Base-by-base conservation (phyloP, 345 rosid species). In the Cardamine occulta region DNA sequence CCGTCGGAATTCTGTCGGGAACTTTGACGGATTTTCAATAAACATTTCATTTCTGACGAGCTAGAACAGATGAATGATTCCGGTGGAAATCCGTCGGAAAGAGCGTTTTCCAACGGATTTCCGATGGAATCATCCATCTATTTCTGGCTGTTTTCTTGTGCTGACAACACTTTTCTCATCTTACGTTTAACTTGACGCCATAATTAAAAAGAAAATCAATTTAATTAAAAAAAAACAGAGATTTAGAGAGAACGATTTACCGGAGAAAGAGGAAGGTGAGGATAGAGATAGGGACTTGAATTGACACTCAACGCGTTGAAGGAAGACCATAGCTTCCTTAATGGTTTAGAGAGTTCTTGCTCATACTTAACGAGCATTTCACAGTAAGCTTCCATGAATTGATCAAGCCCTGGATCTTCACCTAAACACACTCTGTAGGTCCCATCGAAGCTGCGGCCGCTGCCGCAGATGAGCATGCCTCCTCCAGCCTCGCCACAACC, bases 321-420 rank as follows among this genome's bases (percentile, higher is more conserved):
- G 89, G 70, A 96, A 93, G 72, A 86, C 79, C 95, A 89, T 86
- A 78, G 98, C 96, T 80, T 96, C 99, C 32, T 91, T 93, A 80
- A 85, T 15, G 98, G 99, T 77, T 91, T 93, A 2, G 97, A 86
- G 70, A 96, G 93, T 39, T 93, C 99, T 80, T 91, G 93, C 82
- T 96, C 98, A 23, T 96, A 96, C 82, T 96, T 93, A 17, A 80
- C 86, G 44, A 96, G 84, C 99, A 96, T 93, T 91, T 96, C 98
- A 64, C 97, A 96, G 75, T 96, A 96, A 39, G 99, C 99, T 75
- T 96, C 98, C 99, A 96, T 96, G 89, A 96, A 93, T 79, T 93
- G 98, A 73, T 96, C 99, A 52, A 96, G 90, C 4, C 88, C 94
- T 45, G 99, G 98, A 81, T 96, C 98, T 82, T 93, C 95, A 21